Conservation (phyloP, 352 stramenopile species). For the Globisporangium nodosum region DNA sequence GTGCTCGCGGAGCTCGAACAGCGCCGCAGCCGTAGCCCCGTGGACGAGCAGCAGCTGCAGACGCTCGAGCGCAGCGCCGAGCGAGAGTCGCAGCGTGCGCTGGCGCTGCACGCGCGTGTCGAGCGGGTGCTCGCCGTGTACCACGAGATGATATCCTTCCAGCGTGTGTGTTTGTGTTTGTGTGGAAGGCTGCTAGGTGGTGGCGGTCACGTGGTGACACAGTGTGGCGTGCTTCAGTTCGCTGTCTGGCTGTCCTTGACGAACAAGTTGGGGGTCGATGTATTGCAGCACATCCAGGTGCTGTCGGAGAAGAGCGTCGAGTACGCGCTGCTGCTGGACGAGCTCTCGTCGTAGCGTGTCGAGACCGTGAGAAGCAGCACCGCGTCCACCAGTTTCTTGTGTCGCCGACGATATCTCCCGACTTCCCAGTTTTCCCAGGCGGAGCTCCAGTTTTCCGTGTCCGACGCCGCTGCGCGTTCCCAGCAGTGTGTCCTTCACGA, state of each 20-base stretch:
- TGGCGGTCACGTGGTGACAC: not conserved
- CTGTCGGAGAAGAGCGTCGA: constrained; percentile 71
- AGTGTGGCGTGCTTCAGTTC: not conserved
- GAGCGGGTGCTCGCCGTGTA: constrained; percentile 48
- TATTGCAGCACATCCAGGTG: constrained; percentile 29
- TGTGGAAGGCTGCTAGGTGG: not conserved
- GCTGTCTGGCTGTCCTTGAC: constrained; percentile 12
- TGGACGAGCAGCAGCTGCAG: constrained; percentile 17
- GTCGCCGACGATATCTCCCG: too few relatives aligned
- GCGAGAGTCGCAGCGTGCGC: constrained; percentile 31
- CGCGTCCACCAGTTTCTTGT: too few relatives aligned
- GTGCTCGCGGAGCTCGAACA: constrained; percentile 36
- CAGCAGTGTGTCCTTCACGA: too few relatives aligned
- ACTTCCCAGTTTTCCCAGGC: too few relatives aligned
- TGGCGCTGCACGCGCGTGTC: constrained; percentile 42
- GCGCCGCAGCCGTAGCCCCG: constrained; percentile 21
- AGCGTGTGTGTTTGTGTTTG: not conserved
- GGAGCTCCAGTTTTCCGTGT: too few relatives aligned
- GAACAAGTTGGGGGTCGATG: not conserved
- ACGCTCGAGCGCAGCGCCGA: constrained; percentile 28
- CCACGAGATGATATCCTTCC: constrained; percentile 55
- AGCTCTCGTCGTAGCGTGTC: constrained; percentile 16
- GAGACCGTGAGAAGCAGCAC: too few relatives aligned
- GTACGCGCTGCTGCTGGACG: constrained; percentile 47
- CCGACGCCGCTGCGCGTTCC: too few relatives aligned